These are phyloP conservation scores for Xylariaceae sp. DNA, from an alignment of 2,329 filamentous ascomycete species.

Conservation along the genomic window DNA sequence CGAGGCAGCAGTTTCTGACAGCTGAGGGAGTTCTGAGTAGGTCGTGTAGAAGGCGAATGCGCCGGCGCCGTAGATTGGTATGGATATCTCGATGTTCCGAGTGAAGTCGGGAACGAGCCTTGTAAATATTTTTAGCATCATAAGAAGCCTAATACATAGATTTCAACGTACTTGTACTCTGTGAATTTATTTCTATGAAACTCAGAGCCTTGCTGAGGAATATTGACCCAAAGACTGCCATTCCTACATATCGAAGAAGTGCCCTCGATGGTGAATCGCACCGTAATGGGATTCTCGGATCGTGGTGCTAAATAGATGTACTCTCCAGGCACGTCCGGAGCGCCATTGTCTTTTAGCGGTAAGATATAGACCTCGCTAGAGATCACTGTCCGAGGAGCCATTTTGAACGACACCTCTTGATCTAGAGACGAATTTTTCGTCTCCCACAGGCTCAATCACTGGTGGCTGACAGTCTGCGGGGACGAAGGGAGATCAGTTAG, in stretches of 20 bases:
- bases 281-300: conserved; percentile 68
- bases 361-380: conserved; percentile 79
- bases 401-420: conserved; percentile 23
- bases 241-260: conserved; percentile 93
- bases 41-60: conserved; percentile 94
- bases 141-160: neutral
- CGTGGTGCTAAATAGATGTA: conserved; percentile 86
- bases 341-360: conserved; percentile 87
- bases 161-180: conserved; percentile 73
- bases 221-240: conserved; percentile 95
- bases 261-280: conserved; percentile 89
- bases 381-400: conserved; percentile 59
- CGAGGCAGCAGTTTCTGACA: conserved; percentile 54
- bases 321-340: conserved; percentile 79
- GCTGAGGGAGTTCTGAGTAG: conserved; percentile 80
- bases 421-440: neutral
- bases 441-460: too few relatives aligned
- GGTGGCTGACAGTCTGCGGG: too few relatives aligned
- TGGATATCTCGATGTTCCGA: conserved; percentile 81
- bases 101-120: conserved; percentile 93
- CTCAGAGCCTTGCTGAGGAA: conserved; percentile 69
- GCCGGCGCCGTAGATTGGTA: conserved; percentile 77
- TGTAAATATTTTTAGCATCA: conserved; percentile 8
- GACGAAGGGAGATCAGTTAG: too few relatives aligned
- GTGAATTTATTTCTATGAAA: conserved; percentile 79